phyloP scores from a whole-genome alignment of 305 asterid species.

The Solanum hybrid region DNA sequence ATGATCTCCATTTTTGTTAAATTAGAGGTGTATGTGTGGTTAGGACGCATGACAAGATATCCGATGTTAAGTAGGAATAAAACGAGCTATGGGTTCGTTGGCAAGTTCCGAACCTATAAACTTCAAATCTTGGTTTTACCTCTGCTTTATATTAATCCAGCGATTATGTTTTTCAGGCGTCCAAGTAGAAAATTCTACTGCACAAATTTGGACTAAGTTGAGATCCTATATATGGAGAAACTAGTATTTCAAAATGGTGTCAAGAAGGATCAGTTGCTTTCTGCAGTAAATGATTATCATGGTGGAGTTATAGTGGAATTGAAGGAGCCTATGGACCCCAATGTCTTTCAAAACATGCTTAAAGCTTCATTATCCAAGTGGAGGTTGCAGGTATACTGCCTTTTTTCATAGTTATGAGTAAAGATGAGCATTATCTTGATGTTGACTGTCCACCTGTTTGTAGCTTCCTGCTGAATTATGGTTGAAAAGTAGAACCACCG shows the following conservation, averaged over 20 bases:
- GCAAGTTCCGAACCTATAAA: background rate
- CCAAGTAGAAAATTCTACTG: background rate
- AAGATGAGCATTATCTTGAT: background rate
- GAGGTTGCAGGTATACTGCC: conserved; percentile 34
- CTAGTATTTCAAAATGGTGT: conserved; percentile 16
- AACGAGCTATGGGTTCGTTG: background rate
- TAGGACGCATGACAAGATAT: background rate
- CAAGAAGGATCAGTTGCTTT: conserved; percentile 20
- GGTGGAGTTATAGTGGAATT: conserved; percentile 45
- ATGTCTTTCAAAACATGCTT: conserved; percentile 23
- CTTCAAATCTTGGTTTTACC: background rate
- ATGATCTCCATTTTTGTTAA: background rate
- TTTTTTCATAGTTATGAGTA: background rate
- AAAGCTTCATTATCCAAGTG: conserved; percentile 37
- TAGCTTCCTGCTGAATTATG: background rate
- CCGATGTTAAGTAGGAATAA: background rate
- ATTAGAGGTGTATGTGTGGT: background rate
- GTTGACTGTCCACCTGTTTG: background rate
- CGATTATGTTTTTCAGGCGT: background rate
- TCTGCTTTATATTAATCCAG: background rate
- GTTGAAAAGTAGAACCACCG: background rate
- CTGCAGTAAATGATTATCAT: conserved; percentile 36
- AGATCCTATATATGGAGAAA: conserved; percentile 19
- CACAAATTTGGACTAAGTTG: background rate
- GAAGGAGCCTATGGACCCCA: conserved; percentile 33